Percentiles rank a stretch among this genome's conserved stretches.
Evolutionary conservation across 2,329 filamentous ascomycete species (phyloP).

Genomic region (Calonectria henricotiae): DNA sequence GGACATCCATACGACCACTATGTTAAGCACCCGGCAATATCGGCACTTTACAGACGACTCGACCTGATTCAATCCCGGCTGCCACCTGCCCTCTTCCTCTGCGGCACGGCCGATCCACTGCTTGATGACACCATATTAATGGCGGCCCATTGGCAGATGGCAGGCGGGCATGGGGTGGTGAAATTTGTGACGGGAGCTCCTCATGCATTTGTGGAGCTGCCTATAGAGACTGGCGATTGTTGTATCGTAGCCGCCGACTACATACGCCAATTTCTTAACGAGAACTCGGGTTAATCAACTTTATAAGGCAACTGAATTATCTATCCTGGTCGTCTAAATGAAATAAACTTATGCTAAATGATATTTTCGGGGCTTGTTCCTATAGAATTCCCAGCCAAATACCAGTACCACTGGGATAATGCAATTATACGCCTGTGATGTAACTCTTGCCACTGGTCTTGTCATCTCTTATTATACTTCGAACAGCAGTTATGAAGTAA

Average conservation of each 20-base stretch:
- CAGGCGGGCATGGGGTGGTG: not conserved
- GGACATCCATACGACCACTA: conserved; percentile 9
- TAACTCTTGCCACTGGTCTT: too few relatives aligned
- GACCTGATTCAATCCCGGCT: conserved; percentile 14
- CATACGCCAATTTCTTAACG: conserved; percentile 3
- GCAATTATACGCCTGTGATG: too few relatives aligned
- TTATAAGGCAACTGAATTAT: too few relatives aligned
- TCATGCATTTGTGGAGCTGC: conserved; percentile 16
- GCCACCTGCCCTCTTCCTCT: conserved; percentile 14
- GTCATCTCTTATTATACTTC: too few relatives aligned
- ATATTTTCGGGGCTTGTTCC: not conserved
- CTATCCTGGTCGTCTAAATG: not conserved
- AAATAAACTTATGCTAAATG: too few relatives aligned
- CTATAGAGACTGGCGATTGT: conserved; percentile 3
- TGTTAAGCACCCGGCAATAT: not conserved
- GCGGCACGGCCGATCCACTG: not conserved
- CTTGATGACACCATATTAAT: conserved; percentile 16
- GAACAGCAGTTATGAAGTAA: too few relatives aligned
- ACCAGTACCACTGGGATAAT: too few relatives aligned
- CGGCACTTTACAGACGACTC: conserved; percentile 3
- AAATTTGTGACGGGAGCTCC: conserved; percentile 13
- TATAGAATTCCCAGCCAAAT: too few relatives aligned
- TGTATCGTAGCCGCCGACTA: not conserved
- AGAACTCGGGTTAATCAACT: not conserved
- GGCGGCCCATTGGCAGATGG: conserved; percentile 13